Conservation (phyloP, 129 eudicot genomes). For the Scalesia atractyloides region DNA sequence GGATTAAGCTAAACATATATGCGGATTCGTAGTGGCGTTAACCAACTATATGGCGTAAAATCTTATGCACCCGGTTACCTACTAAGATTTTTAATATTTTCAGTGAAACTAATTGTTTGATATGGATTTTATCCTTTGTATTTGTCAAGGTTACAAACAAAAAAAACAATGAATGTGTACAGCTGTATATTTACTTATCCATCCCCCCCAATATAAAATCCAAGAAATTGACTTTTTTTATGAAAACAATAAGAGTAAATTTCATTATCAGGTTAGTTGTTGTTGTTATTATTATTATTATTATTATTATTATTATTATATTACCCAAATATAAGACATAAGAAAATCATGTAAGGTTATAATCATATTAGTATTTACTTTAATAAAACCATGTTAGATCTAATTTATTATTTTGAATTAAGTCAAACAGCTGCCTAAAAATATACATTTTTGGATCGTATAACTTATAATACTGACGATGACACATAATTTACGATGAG, state of each 20-base stretch:
- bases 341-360: not conserved
- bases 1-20: too few relatives aligned
- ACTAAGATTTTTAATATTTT: too few relatives aligned
- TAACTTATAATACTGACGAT: not conserved
- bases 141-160: not conserved
- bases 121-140: not conserved
- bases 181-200: not conserved
- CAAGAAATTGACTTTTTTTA: not conserved
- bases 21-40: too few relatives aligned
- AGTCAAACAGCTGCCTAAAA: not conserved
- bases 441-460: not conserved
- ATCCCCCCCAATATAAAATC: not conserved
- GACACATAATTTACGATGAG: not conserved
- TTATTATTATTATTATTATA: not conserved
- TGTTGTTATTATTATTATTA: too few relatives aligned
- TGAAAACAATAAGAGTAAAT: not conserved
- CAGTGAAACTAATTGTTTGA: not conserved
- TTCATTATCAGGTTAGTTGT: not conserved
- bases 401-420: not conserved
- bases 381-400: not conserved
- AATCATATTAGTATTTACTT: not conserved
- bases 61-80: too few relatives aligned
- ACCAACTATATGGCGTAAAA: too few relatives aligned
- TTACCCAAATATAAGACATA: not conserved
- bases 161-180: not conserved